These are phyloP conservation scores for Globisporangium takayamanum DNA, from an alignment of 352 stramenopile species.

Conservation along the genomic window DNA sequence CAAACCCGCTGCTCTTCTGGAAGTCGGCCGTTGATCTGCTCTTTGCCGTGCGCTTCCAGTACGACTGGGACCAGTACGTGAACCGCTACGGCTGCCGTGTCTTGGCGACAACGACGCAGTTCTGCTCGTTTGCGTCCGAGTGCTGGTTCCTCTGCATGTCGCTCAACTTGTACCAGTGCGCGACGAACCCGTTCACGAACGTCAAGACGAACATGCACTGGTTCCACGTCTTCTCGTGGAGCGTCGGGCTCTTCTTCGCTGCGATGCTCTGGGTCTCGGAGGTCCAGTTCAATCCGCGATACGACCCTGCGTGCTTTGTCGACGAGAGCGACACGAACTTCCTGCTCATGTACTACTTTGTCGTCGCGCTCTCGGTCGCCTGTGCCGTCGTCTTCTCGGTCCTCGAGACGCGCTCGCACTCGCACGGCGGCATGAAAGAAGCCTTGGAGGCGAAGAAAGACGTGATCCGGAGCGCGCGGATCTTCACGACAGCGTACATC, in stretches of 20 bases:
- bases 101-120: slow-evolving; percentile 63
- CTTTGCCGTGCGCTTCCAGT: slow-evolving; percentile 73
- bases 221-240: slow-evolving; percentile 78
- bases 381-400: slow-evolving; percentile 56
- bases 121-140: slow-evolving; percentile 73
- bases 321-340: slow-evolving; percentile 60
- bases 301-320: slow-evolving; percentile 58
- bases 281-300: slow-evolving; percentile 38
- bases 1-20: slow-evolving; percentile 82
- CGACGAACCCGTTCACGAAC: slow-evolving; percentile 87
- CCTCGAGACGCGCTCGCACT: slow-evolving; percentile 66
- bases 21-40: slow-evolving; percentile 67
- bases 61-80: slow-evolving; percentile 53
- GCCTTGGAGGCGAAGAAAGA: slow-evolving; percentile 72
- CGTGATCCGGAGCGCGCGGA: slow-evolving; percentile 71
- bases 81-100: slow-evolving; percentile 41
- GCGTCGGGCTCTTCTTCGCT: slow-evolving; percentile 44
- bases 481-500: slow-evolving; percentile 77
- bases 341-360: slow-evolving; percentile 68
- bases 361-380: slow-evolving; percentile 66
- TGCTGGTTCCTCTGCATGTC: slow-evolving; percentile 87
- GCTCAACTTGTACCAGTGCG: slow-evolving; percentile 79
- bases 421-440: slow-evolving; percentile 69
- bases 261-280: slow-evolving; percentile 47
- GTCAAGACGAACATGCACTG: slow-evolving; percentile 57